Conservation (phyloP, 371 early-diverging fungal genomes). For the Rhizopus sp. region DNA sequence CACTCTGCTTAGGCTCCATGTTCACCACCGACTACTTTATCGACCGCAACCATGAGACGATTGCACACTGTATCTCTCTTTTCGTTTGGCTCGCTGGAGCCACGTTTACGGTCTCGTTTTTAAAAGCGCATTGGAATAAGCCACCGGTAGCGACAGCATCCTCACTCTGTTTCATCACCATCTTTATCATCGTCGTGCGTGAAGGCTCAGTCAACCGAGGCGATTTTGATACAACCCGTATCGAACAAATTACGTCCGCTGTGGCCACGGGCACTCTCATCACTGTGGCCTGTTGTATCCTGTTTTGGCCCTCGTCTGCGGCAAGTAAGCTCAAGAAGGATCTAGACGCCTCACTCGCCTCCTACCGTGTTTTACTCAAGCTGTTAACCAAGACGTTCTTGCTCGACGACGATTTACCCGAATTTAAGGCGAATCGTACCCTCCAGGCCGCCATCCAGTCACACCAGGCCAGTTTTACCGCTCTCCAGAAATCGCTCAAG, state of each 20-base stretch:
- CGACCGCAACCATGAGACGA: constrained; percentile 31
- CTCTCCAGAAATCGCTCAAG: constrained; percentile 60
- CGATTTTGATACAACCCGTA: constrained; percentile 55
- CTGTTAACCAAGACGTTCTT: constrained; percentile 69
- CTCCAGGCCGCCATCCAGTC: constrained; percentile 59
- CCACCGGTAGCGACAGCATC: constrained; percentile 68
- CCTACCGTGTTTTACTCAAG: constrained; percentile 58
- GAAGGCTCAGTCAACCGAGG: constrained; percentile 56
- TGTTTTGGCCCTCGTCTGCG: constrained; percentile 67
- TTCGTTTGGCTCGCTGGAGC: constrained; percentile 60
- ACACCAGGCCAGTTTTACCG: constrained; percentile 67
- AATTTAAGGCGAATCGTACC: constrained; percentile 51
- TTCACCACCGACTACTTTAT: constrained; percentile 62
- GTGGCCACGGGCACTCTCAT: constrained; percentile 61
- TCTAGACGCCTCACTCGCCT: constrained; percentile 55
- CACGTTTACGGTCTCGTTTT: constrained; percentile 60
- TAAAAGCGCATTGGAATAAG: constrained; percentile 65
- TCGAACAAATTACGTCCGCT: constrained; percentile 57
- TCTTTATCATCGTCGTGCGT: constrained; percentile 54
- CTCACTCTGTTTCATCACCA: constrained; percentile 62
- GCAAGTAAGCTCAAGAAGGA: constrained; percentile 61
- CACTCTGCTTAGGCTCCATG: constrained; percentile 58
- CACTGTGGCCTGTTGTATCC: constrained; percentile 52
- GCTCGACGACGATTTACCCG: constrained; percentile 62
- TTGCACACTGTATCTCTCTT: constrained; percentile 54